Base-by-base conservation (phyloP, 129 eudicot genomes). In the Heracleum sosnowskyi region DNA sequence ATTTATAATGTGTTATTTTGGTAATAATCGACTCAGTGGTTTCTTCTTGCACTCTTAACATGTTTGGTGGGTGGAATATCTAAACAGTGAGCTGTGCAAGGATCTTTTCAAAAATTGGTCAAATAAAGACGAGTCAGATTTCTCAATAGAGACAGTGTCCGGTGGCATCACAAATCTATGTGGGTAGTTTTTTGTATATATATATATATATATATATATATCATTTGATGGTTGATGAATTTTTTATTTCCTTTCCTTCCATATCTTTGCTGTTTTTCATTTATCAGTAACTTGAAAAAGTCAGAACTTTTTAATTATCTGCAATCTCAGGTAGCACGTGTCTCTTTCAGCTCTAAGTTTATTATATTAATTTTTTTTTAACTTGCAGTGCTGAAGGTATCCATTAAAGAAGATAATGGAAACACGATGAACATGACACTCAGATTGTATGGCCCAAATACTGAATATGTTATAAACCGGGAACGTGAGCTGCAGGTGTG, bases 161-260 rank as follows among this genome's bases (percentile, higher is more conserved):
- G 98, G 98, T 81, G 98, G 98, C 83, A 94, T 91, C 76, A 94
- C 98, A 74, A 94, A 94, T 81, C 88, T 91, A 79, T 83, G 98
- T 91, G 85, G 79, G 98, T 84, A 63, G 79, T 68, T 42, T 44
- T 47, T 8, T 42, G 11, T 42, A 42, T 31, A 45, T 77, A n/a
- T 42, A 29, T 69, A 22, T 44, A 18, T 49, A 5, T 49, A 16
- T 47, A 17, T 33, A 28, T 78, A 22, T 42, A 36, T 70, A 29
- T 74, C 64, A 28, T 17, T 80, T 66, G 17, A 17, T 69, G 68
- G 22, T 57, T 57, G 11, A 57, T 24, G 15, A 78, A 78, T 73
- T 17, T 5, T 76, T 62, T 72, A 8, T 12, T 34, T 64, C 37
- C 77, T 44, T 9, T 68, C 28, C 70, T 79, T 55, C 31, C 26